Base-by-base conservation (phyloP, 1,284 basidiomycete genomes). In the Stygiomarasmius scandens region DNA sequence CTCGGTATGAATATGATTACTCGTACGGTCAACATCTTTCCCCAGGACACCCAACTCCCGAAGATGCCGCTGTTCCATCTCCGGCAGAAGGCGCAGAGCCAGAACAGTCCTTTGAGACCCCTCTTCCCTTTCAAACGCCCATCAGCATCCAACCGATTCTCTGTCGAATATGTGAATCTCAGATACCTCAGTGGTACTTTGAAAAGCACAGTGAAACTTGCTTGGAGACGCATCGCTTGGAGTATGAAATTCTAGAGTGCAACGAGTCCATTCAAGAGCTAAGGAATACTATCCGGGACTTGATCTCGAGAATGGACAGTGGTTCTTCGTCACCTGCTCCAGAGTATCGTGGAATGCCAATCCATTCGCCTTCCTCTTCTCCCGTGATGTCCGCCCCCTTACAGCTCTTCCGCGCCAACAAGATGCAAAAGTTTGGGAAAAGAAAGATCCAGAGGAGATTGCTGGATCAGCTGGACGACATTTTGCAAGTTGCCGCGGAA, bases 171-270 rank as follows among this genome's bases (percentile, higher is more conserved):
- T 99, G 97, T 79, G 97, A 99, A 75, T 88, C 92, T 67, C 90
- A 93, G 66, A 91, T 99, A 55, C 96, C 97, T 1, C 92, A 96
- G 58, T 99, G 97, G 96, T 99, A 96, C 78, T 99, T 99, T 70
- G 97, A 98, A 76, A 98, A 98, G 78, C 97, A 99, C 79, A 98
- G 96, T 80, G 97, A 99, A 76, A 99, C 96, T 10, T 99, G 97
- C 71, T 94, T 89, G 66, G 97, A 98, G 74, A 90, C 95, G 1
- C 97, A 99, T 73, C 89, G 95, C 46, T 81, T 99, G 61, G 97
- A 99, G 74, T 95, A 96, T 43, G 95, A 98, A 74, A 95, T 99
- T 61, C 79, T 84, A 27, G 92, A 95, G 67, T 93, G 90, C 77
- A 97, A 99, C 75, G 97, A 99, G 70, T 89, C 88, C 24, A 89